A percentile compares a stretch with the other conserved stretches of the same genome.
These are phyloP conservation scores for Geranium incanum DNA, from an alignment of 441 rosid genomes.

Conservation along the genomic window DNA sequence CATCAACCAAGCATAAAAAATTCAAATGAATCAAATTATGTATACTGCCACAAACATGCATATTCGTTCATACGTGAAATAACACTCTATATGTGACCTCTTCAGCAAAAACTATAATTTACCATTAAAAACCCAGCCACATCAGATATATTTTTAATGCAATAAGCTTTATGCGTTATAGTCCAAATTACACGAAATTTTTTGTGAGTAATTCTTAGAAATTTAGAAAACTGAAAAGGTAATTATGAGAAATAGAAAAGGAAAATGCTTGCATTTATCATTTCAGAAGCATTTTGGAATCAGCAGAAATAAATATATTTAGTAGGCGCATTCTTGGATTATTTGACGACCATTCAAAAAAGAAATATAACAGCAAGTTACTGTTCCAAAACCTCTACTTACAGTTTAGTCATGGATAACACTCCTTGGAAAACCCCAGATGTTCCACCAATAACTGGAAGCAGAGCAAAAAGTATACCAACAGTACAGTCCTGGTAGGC, in stretches of 20 bases:
- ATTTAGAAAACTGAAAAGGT: not conserved
- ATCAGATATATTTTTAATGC: not conserved
- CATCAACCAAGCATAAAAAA: not conserved
- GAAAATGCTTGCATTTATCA: not conserved
- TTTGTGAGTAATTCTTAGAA: not conserved
- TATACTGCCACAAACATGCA: not conserved
- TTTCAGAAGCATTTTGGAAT: not conserved
- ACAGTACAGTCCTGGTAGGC: conserved; percentile 24
- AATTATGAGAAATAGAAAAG: too few relatives aligned
- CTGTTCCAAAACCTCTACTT: conserved; percentile 7
- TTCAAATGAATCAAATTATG: not conserved
- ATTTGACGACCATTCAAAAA: not conserved
- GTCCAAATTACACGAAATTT: not conserved
- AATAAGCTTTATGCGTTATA: not conserved
- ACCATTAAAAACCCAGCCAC: not conserved
- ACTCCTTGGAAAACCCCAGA: conserved; percentile 31
- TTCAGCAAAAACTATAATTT: not conserved
- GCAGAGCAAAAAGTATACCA: conserved; percentile 23
- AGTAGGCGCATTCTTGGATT: not conserved
- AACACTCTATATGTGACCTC: not conserved
- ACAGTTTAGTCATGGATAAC: conserved; percentile 29
- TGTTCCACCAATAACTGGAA: conserved; percentile 25
- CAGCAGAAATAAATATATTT: not conserved
- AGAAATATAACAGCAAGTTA: not conserved
- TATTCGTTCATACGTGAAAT: not conserved